These are phyloP conservation scores for Fusarium musae DNA, from an alignment of 2,329 filamentous ascomycete genomes.

Conservation along the genomic window DNA sequence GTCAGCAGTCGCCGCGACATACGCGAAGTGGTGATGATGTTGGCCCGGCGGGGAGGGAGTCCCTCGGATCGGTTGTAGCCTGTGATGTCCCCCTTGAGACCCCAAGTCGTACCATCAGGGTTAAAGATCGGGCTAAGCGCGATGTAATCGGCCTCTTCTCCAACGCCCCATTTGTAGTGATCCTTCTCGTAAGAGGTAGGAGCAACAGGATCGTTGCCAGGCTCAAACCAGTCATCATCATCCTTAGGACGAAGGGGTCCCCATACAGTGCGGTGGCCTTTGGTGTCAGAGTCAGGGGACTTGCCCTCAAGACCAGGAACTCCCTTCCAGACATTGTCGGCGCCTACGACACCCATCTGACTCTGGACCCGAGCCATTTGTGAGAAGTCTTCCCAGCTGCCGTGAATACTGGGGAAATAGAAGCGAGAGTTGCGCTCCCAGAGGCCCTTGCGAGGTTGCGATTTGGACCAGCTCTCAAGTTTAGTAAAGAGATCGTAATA, in stretches of 20 bases:
- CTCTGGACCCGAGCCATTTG: conserved; percentile 78
- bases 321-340: conserved; percentile 74
- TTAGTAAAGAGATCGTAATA: conserved; percentile 81
- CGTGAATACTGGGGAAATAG: conserved; percentile 81
- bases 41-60: conserved; percentile 76
- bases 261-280: conserved; percentile 74
- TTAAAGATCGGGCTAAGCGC: conserved; percentile 93
- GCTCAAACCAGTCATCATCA: conserved; percentile 76
- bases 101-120: conserved; percentile 87
- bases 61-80: conserved; percentile 76
- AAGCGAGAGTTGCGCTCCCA: conserved; percentile 85
- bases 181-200: conserved; percentile 80
- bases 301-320: conserved; percentile 57
- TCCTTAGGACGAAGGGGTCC: conserved; percentile 79
- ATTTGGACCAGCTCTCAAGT: conserved; percentile 73
- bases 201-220: conserved; percentile 77
- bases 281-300: conserved; percentile 48
- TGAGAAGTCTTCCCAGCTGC: conserved; percentile 82
- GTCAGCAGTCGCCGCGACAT: conserved; percentile 83
- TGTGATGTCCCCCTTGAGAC: conserved; percentile 83
- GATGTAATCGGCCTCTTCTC: conserved; percentile 91
- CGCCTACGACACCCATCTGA: conserved; percentile 72
- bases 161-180: conserved; percentile 86
- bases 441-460: conserved; percentile 80
- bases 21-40: conserved; percentile 88